Evolutionary conservation across 2,329 filamentous ascomycete genomes (phyloP).

Genomic region (Pseudogymnoascus sp.): DNA sequence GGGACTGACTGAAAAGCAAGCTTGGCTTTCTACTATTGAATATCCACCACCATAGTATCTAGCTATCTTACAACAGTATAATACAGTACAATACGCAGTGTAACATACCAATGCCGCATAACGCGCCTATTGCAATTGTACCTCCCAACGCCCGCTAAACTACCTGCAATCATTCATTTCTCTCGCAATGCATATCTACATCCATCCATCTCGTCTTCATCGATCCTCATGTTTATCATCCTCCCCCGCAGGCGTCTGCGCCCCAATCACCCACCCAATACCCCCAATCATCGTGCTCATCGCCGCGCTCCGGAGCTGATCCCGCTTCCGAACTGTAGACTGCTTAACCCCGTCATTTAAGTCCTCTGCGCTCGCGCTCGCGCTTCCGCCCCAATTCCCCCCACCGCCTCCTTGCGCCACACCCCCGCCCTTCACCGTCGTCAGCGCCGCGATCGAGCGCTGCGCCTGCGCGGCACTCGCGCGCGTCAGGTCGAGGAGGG

Average conservation of each 20-base stretch:
- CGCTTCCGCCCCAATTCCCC: slow-evolving; percentile 7
- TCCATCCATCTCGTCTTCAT: background rate
- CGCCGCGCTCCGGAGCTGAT: slow-evolving; percentile 60
- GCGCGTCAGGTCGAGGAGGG: slow-evolving; percentile 56
- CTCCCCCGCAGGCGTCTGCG: slow-evolving; percentile 33
- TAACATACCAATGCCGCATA: background rate
- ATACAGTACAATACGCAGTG: background rate
- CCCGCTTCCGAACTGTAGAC: slow-evolving; percentile 57
- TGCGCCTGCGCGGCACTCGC: slow-evolving; percentile 54
- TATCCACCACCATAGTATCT: background rate
- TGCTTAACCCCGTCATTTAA: slow-evolving; percentile 37
- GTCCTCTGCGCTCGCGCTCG: slow-evolving; percentile 30
- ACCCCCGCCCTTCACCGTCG: background rate
- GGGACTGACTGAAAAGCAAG: background rate
- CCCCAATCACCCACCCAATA: slow-evolving; percentile 61
- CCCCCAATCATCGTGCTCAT: slow-evolving; percentile 61
- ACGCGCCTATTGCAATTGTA: background rate
- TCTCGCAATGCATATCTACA: background rate
- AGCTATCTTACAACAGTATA: background rate
- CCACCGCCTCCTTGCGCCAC: background rate
- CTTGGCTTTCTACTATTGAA: background rate
- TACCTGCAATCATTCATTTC: background rate
- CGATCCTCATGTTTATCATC: background rate
- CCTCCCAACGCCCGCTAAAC: background rate
- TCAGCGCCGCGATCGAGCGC: slow-evolving; percentile 48